phyloP scores from a whole-genome alignment of 2,329 filamentous ascomycete species.

The Hirsutella thompsonii region DNA sequence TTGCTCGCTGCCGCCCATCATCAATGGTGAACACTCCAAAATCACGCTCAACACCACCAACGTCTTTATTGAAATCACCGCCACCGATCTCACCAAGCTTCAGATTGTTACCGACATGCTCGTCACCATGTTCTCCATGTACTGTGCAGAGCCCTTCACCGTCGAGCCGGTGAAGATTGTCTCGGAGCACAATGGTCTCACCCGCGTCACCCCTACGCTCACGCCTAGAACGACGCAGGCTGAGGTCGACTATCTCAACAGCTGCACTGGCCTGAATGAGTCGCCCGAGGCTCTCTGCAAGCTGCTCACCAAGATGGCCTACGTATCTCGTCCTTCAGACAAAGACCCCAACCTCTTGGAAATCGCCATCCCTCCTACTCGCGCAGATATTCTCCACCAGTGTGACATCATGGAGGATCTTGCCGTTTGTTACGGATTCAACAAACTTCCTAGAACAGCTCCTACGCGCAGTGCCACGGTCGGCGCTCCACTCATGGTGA shows the following conservation, averaged over 20 bases:
- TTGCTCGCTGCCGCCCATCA: conserved; percentile 91
- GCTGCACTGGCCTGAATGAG: conserved; percentile 72
- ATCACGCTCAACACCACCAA: conserved; percentile 86
- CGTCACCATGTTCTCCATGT: conserved; percentile 92
- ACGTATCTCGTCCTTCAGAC: conserved; percentile 62
- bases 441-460: conserved; percentile 78
- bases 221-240: conserved; percentile 65
- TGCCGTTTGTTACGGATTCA: conserved; percentile 94
- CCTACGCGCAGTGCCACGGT: conserved; percentile 78
- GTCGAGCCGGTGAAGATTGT: conserved; percentile 88
- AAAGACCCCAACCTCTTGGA: conserved; percentile 60
- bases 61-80: conserved; percentile 94
- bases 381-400: conserved; percentile 90
- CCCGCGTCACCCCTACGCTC: conserved; percentile 69
- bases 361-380: conserved; percentile 73
- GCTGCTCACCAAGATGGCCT: conserved; percentile 80
- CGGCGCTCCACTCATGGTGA: conserved; percentile 76
- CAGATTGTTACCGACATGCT: conserved; percentile 94
- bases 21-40: conserved; percentile 95
- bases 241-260: conserved; percentile 87
- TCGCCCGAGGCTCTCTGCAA: conserved; percentile 63
- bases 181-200: conserved; percentile 80
- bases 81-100: conserved; percentile 89
- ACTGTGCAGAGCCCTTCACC: conserved; percentile 79
- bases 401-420: conserved; percentile 99